These are phyloP conservation scores for Aplosporella prunicola DNA, from an alignment of 2,329 filamentous ascomycete genomes.

Conservation along the genomic window DNA sequence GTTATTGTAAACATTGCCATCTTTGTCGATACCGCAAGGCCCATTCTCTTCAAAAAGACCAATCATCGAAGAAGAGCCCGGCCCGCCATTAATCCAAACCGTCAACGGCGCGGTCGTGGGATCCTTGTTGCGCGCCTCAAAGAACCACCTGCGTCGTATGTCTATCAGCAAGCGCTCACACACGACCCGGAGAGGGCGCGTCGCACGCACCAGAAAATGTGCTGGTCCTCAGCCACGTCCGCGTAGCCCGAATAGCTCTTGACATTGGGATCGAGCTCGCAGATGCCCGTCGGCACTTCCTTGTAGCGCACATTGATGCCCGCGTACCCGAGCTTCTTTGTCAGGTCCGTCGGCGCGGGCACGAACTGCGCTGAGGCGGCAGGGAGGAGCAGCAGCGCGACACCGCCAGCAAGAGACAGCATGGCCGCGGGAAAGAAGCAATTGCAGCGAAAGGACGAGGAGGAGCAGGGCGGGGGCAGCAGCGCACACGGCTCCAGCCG, in stretches of 20 bases:
- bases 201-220: constrained; percentile 42
- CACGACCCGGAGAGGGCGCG: too few relatives aligned
- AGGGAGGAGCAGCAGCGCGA: constrained; percentile 3
- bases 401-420: too few relatives aligned
- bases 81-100: constrained; percentile 50
- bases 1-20: constrained; percentile 45
- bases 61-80: constrained; percentile 49
- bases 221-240: constrained; percentile 42
- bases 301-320: constrained; percentile 50
- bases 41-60: constrained; percentile 45
- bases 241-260: constrained; percentile 49
- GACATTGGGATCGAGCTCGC: constrained; percentile 47
- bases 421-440: not conserved
- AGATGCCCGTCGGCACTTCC: constrained; percentile 45
- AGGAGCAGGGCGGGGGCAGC: not conserved
- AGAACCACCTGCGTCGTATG: constrained; percentile 38
- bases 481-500: not conserved
- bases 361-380: constrained; percentile 34
- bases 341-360: constrained; percentile 36
- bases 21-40: constrained; percentile 43
- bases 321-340: constrained; percentile 33
- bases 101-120: constrained; percentile 46
- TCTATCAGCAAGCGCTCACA: too few relatives aligned
- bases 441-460: not conserved
- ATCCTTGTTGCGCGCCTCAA: constrained; percentile 43